A percentile compares a stretch with the other conserved stretches of the same genome.
phyloP scores from a whole-genome alignment of 192 early-diverging fungal species.

The Rhizophagus prolifer region DNA sequence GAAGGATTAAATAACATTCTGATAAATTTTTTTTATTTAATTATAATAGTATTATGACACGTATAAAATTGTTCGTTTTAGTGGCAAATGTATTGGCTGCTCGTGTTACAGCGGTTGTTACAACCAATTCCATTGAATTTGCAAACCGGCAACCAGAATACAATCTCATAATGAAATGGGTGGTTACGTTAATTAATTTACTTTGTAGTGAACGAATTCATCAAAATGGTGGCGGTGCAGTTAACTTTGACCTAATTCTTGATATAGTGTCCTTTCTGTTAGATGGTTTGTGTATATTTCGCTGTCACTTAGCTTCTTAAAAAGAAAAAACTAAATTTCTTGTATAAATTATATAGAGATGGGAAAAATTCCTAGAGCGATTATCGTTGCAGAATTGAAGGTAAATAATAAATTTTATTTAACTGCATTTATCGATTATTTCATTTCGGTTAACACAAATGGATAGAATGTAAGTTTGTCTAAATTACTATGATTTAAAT shows the following conservation, averaged over 20 bases:
- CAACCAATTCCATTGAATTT: neutral
- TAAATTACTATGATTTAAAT: neutral
- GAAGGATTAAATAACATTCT: neutral
- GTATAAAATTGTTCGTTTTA: slow-evolving; percentile 18
- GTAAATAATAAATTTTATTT: neutral
- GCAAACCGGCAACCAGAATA: neutral
- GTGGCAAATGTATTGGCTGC: neutral
- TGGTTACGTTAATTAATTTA: slow-evolving; percentile 4
- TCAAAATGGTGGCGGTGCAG: neutral
- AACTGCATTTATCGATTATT: too few species aligned
- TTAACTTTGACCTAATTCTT: slow-evolving; percentile 22
- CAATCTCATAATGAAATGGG: slow-evolving; percentile 9
- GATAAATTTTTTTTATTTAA: neutral
- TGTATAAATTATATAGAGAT: slow-evolving; percentile 6
- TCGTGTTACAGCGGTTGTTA: neutral
- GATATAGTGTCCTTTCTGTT: slow-evolving; percentile 24
- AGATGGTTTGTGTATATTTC: slow-evolving; percentile 21
- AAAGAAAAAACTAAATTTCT: neutral
- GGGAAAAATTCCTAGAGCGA: slow-evolving; percentile 7
- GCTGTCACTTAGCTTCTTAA: neutral
- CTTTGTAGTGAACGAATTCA: slow-evolving; percentile 10
- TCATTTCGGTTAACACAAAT: too few species aligned
- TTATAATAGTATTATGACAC: slow-evolving; percentile 5
- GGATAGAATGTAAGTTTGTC: neutral
- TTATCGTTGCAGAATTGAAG: slow-evolving; percentile 9